These are phyloP conservation scores for Fusarium nygamai DNA, from an alignment of 2,329 filamentous ascomycete species.

Conservation along the genomic window DNA sequence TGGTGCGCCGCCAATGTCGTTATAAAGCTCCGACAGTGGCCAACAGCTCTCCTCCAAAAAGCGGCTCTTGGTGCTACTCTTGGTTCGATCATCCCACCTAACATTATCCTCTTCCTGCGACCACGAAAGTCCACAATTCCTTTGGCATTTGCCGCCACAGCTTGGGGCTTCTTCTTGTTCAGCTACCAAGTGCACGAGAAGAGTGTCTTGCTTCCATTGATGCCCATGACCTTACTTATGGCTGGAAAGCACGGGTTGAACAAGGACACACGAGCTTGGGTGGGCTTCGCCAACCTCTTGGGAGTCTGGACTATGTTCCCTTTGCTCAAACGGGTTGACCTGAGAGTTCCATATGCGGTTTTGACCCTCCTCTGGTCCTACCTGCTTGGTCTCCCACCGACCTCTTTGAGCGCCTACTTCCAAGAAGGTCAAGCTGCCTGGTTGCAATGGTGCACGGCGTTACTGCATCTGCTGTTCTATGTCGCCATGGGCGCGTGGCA, in stretches of 20 bases:
- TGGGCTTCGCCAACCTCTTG: conserved; percentile 93
- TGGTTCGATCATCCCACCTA: conserved; percentile 80
- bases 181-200: conserved; percentile 99
- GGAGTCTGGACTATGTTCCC: conserved; percentile 95
- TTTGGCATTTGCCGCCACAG: conserved; percentile 81
- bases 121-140: conserved; percentile 82
- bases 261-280: conserved; percentile 83
- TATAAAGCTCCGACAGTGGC: conserved; percentile 84
- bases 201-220: conserved; percentile 88
- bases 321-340: conserved; percentile 83
- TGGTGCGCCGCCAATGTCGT: conserved; percentile 95
- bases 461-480: conserved; percentile 83
- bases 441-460: conserved; percentile 64
- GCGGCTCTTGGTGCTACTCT: conserved; percentile 80
- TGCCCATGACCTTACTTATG: conserved; percentile 92
- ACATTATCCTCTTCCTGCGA: conserved; percentile 79
- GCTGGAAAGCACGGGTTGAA: conserved; percentile 81
- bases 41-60: conserved; percentile 76
- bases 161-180: conserved; percentile 98
- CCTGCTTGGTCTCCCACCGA: conserved; percentile 85
- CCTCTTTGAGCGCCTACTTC: conserved; percentile 75
- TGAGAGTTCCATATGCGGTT: conserved; percentile 85
- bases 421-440: conserved; percentile 53
- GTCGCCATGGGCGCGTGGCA: conserved; percentile 84
- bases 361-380: conserved; percentile 91